Evolutionary conservation across 257 asterid species (phyloP), one percentile per base, ranked within the genome.

Genomic region (Solanum lycopersicoides): DNA sequence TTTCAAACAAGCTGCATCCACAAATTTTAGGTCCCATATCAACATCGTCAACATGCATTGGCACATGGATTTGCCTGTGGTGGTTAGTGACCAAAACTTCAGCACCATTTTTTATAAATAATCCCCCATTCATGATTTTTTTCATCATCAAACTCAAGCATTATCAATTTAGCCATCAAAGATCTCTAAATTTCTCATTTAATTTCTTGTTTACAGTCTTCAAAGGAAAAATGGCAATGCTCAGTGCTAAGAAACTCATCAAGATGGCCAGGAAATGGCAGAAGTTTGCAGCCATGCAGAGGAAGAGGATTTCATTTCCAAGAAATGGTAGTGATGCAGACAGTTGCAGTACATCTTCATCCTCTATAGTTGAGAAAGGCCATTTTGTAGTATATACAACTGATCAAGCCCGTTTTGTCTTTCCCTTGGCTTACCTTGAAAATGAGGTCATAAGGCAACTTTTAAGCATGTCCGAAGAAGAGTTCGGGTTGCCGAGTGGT

Each of bases 361-460:
- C 85, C 0, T 15, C 12, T 0, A 10, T 59, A 3, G 84, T 86
- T 4, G 89, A 76, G 41, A 92, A 89, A 72, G 92, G 94, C 25
- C 90, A 90, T 83, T 88, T 92, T 87, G 79, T 89, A 3, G 86
- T 90, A 6, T 92, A 91, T 50, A 86, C 93, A 23, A 11, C 6
- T 37, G 92, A 92, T 69, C 71, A n/a, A 63, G 7, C 34, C 8
- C 69, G 30, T 4, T 60, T 60, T 60, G 69, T 32, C 15, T 0
- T 60, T 23, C 69, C 69, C 5, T 60, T 60, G 14, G 14, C 69
- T 60, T 60, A 60, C 69, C 69, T 60, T 10, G 30, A 23, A 60
- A 60, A 23, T 60, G 69, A 60, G 14, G 30, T 23, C 7, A 60
- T 60, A 23, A 23, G 15, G 30, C 7, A 60, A 60, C 69, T 60